Evolutionary conservation across 345 rosid species (phyloP).

Genomic region (Noccaea bulbosa): DNA sequence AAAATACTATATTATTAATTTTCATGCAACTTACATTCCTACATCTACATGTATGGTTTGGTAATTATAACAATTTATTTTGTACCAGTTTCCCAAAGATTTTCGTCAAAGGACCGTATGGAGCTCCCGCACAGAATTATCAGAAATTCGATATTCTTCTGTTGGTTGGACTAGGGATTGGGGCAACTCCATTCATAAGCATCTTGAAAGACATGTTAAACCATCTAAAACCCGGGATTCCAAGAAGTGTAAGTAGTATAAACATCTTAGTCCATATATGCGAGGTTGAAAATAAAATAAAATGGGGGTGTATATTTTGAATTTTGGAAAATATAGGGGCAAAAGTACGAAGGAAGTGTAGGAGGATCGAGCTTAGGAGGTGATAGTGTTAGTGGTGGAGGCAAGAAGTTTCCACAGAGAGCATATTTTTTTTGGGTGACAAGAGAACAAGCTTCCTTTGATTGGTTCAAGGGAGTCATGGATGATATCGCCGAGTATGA

Average conservation of each 20-base stretch:
- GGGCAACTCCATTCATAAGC: constrained; percentile 97
- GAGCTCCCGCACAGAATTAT: constrained; percentile 96
- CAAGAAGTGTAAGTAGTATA: constrained; percentile 44
- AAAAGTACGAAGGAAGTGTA: constrained; percentile 43
- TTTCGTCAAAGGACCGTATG: constrained; percentile 83
- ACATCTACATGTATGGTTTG: neutral
- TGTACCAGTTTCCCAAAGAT: constrained; percentile 71
- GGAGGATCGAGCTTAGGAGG: constrained; percentile 45
- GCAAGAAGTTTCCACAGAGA: constrained; percentile 69
- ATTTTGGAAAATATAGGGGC: constrained; percentile 34
- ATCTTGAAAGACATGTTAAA: constrained; percentile 82
- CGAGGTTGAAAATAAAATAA: neutral
- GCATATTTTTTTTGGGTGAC: constrained; percentile 98
- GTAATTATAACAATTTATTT: constrained; percentile 3
- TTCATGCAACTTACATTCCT: neutral
- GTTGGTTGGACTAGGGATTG: constrained; percentile 88
- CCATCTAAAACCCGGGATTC: constrained; percentile 54
- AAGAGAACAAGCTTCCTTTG: constrained; percentile 93
- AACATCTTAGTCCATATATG: constrained; percentile 6
- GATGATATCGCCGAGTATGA: constrained; percentile 90
- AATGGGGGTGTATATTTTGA: neutral
- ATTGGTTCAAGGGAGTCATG: constrained; percentile 99
- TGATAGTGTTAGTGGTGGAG: constrained; percentile 45
- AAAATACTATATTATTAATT: neutral
- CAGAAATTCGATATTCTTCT: constrained; percentile 74